Percentiles rank a stretch among this genome's conserved stretches.
phyloP scores from a whole-genome alignment of 192 early-diverging fungal species.

The Umbelopsis ramanniana region DNA sequence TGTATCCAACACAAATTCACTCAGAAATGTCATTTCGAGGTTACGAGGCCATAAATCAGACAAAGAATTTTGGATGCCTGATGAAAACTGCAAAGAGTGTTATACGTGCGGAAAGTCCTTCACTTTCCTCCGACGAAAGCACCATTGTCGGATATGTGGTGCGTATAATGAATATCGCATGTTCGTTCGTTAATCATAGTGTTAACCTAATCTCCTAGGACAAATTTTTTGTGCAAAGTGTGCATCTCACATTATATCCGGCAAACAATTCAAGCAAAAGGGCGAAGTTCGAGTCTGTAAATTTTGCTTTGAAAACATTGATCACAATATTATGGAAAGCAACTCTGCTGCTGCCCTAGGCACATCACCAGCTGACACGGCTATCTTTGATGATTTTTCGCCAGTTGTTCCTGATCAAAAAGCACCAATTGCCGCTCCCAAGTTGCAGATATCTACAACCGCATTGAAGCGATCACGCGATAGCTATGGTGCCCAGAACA shows the following conservation, averaged over 20 bases:
- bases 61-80: slow-evolving; percentile 81
- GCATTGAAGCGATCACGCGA: slow-evolving; percentile 35
- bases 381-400: background rate
- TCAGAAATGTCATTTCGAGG: slow-evolving; percentile 54
- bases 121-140: slow-evolving; percentile 70
- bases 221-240: slow-evolving; percentile 82
- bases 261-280: slow-evolving; percentile 62
- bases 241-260: slow-evolving; percentile 67
- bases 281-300: slow-evolving; percentile 68
- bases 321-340: slow-evolving; percentile 16
- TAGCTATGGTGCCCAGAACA: slow-evolving; percentile 36
- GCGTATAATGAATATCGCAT: slow-evolving; percentile 23
- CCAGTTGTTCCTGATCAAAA: slow-evolving; percentile 23
- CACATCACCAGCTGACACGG: background rate
- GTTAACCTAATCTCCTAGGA: slow-evolving; percentile 32
- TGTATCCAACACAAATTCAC: slow-evolving; percentile 50
- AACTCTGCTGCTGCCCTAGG: background rate
- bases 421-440: slow-evolving; percentile 24
- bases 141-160: slow-evolving; percentile 87
- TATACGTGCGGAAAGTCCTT: slow-evolving; percentile 76
- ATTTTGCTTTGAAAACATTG: slow-evolving; percentile 58
- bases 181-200: background rate
- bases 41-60: slow-evolving; percentile 57
- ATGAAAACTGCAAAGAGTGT: slow-evolving; percentile 81
- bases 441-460: slow-evolving; percentile 33